phyloP scores from a whole-genome alignment of 257 asterid species.

The Solanum arcanum region DNA sequence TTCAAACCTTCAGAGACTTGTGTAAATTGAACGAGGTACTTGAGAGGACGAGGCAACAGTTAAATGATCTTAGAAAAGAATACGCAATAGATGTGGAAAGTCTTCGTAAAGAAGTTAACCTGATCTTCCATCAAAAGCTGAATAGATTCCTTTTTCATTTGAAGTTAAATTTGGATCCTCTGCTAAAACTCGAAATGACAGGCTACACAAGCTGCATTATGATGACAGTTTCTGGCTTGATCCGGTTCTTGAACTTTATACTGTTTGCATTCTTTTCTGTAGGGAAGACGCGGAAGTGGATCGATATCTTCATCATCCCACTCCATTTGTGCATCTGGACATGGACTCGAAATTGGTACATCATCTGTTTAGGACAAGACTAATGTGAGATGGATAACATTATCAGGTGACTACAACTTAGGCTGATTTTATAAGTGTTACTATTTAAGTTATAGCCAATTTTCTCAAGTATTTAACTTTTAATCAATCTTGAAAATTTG shows the following conservation, averaged over 20 bases:
- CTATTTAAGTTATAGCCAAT: neutral
- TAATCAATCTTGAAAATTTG: neutral
- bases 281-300: neutral
- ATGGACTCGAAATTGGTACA: neutral
- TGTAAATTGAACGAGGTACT: conserved; percentile 47
- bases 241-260: neutral
- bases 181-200: conserved; percentile 4
- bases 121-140: conserved; percentile 33
- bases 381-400: neutral
- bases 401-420: neutral
- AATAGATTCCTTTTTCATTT: neutral
- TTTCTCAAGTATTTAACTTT: neutral
- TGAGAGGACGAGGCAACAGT: conserved; percentile 26
- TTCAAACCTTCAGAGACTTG: conserved; percentile 40
- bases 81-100: conserved; percentile 51
- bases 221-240: neutral
- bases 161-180: neutral
- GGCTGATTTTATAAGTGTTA: neutral
- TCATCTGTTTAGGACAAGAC: neutral
- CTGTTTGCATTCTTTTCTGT: neutral
- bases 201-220: conserved; percentile 24
- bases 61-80: neutral
- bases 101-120: conserved; percentile 57
- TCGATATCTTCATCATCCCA: neutral
- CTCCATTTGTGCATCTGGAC: neutral